Evolutionary conservation across 257 asterid species (phyloP).

Genomic region (Lycium ferocissimum): DNA sequence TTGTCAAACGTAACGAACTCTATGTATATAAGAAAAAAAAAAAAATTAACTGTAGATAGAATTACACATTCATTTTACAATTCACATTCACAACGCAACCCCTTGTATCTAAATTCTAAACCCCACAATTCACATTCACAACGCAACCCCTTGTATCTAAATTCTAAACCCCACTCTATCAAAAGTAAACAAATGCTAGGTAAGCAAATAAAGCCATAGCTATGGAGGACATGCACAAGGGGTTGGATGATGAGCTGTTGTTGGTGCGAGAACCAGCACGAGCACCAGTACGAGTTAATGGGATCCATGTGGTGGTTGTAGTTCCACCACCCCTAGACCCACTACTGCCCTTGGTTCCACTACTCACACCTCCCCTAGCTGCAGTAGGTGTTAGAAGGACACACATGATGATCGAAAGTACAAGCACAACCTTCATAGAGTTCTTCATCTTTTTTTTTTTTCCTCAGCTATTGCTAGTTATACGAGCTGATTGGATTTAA

Average conservation of each 20-base stretch:
- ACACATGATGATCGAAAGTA: neutral
- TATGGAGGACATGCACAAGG: neutral
- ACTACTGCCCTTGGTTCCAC: no score
- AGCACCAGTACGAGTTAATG: no score
- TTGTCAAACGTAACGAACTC: neutral
- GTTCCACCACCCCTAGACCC: neutral
- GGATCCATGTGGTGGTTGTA: neutral
- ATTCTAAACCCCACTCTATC: neutral
- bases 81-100: neutral
- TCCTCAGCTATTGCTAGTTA: neutral
- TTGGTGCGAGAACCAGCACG: neutral
- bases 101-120: neutral
- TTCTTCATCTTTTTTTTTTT: neutral
- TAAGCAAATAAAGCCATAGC: neutral
- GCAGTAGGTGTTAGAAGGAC: neutral
- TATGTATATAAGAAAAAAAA: neutral
- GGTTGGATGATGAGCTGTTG: conserved; percentile 6
- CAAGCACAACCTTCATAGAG: neutral
- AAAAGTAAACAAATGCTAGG: conserved; percentile 9
- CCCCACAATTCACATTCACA: neutral
- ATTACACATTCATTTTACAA: neutral
- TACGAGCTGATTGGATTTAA: neutral
- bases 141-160: neutral
- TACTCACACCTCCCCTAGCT: neutral
- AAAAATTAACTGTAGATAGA: neutral